Evolutionary conservation across 164 flowering plant species (phyloP), one percentile per base, ranked within the genome.

Genomic region (Piper betle): DNA sequence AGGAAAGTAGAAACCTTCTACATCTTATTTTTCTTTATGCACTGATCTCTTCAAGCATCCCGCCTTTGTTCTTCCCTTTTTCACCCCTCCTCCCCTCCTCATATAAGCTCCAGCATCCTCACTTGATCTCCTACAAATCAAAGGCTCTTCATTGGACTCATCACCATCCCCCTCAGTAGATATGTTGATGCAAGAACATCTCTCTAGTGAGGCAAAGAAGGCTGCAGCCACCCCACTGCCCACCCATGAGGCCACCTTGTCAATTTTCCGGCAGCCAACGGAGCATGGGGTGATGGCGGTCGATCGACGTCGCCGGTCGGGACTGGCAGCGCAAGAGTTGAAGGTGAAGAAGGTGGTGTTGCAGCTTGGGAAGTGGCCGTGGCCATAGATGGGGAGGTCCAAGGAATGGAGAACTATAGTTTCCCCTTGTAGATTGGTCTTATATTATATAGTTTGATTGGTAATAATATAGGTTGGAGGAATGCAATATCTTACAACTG

Each of bases 161-260:
- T 77, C 87, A 10, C 61, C 58, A 39, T 84, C 88, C 2, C 78
- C 95, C 39, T 64, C 74, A 7, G 95, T 84, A 33, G 80, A 74
- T 3, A 87, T 82, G 0, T 79, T 77, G 66, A 87, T 80, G 73
- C 95, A 87, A 48, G 86, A 87, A 65, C 88, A 87, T 18, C 83
- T 63, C 42, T 87, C 85, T 6, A 87, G 64, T 12, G 95, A 87
- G 0, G 85, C 88, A 42, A 87, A 87, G 59, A 87, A 87, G 0
- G 84, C 88, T 0, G 76, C 39, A 0, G 84, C 71, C 1, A 87
- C 69, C 11, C 91, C 80, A 60, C 81, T 79, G 66, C 82, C 54
- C 73, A 87, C 64, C 95, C 95, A 84, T 79, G 69, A 77, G 7
- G 87, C 95, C 69, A 85, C 74, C 54, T 91, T 78, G 59, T 83